phyloP scores from a whole-genome alignment of 345 rosid species.

The Eucalyptus tenuipes region DNA sequence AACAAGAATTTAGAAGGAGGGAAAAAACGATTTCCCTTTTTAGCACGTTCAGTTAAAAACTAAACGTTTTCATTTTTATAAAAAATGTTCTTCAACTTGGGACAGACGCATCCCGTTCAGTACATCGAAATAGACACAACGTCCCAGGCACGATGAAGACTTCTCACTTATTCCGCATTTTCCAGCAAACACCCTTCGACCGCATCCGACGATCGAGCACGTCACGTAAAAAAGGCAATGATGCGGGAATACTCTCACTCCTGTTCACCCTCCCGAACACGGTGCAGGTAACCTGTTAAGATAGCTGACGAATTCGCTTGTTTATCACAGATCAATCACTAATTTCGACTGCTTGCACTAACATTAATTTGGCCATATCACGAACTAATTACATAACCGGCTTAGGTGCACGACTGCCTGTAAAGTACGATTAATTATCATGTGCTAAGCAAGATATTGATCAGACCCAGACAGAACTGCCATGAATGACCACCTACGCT shows the following conservation, averaged over 20 bases:
- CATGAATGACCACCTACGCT: not conserved
- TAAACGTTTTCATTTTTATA: no score
- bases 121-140: not conserved
- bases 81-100: no score
- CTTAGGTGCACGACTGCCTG: not conserved
- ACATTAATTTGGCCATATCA: not conserved
- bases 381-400: not conserved
- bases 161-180: no score
- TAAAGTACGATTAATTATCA: not conserved
- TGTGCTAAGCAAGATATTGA: not conserved
- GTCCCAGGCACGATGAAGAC: not conserved
- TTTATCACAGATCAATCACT: not conserved
- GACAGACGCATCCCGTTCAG: not conserved
- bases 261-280: no score
- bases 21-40: not conserved
- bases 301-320: not conserved
- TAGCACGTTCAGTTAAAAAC: accelerated
- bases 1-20: not conserved
- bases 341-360: not conserved
- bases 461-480: not conserved
- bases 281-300: no score
- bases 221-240: no score
- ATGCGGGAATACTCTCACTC: no score
- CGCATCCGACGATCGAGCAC: no score
- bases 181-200: no score